Percentiles rank a stretch among this genome's conserved stretches.
Conservation (phyloP, 2,329 filamentous ascomycete species). For the Talaromyces sp. region DNA sequence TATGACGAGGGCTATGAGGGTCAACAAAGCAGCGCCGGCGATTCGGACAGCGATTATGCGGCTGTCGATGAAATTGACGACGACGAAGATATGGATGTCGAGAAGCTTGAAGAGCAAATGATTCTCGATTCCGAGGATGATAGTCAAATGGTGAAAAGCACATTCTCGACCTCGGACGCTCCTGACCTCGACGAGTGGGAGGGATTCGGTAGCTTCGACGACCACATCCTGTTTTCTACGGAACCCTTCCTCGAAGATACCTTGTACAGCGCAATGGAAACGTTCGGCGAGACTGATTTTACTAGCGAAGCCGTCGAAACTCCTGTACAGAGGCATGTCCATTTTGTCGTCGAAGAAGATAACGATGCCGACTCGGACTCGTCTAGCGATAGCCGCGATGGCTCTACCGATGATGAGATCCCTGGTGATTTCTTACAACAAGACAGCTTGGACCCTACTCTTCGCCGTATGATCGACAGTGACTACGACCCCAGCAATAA, state of each 20-base stretch:
- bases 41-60: conserved; percentile 60
- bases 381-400: conserved; percentile 53
- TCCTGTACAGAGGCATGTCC: conserved; percentile 61
- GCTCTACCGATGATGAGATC: conserved; percentile 56
- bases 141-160: conserved; percentile 23
- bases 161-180: conserved; percentile 26
- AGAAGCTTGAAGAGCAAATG: conserved; percentile 72
- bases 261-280: conserved; percentile 38
- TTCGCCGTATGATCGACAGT: conserved; percentile 70
- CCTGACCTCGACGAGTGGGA: conserved; percentile 46
- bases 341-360: conserved; percentile 57
- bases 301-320: conserved; percentile 40
- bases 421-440: conserved; percentile 76
- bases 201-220: conserved; percentile 49
- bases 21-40: conserved; percentile 30
- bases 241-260: conserved; percentile 44
- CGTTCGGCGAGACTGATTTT: conserved; percentile 36
- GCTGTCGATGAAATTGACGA: conserved; percentile 76
- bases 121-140: conserved; percentile 54
- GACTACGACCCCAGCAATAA: conserved; percentile 45
- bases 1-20: conserved; percentile 34
- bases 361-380: conserved; percentile 56
- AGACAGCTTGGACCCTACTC: conserved; percentile 65
- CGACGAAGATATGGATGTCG: conserved; percentile 73
- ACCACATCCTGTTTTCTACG: conserved; percentile 39